phyloP scores from a whole-genome alignment of 2,329 filamentous ascomycete species.

The Fusarium sp. region DNA sequence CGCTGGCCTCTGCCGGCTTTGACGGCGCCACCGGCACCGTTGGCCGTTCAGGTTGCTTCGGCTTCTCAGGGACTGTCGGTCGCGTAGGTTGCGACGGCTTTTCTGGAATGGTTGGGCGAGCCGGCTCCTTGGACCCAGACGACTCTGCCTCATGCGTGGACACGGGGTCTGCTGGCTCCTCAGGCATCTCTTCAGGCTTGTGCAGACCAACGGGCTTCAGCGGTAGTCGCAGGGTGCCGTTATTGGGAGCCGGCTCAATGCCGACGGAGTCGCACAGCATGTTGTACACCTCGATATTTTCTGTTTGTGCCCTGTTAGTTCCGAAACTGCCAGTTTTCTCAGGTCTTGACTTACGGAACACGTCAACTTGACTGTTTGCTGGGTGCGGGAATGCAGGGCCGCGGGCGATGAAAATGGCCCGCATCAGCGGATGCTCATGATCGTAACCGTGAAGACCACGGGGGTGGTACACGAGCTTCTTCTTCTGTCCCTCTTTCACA shows the following conservation, averaged over 20 bases:
- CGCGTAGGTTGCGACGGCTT: neutral
- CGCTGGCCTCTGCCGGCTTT: slow-evolving; percentile 33
- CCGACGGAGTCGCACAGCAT: slow-evolving; percentile 90
- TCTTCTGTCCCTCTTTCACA: slow-evolving; percentile 71
- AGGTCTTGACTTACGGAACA: slow-evolving; percentile 78
- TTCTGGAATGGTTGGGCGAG: slow-evolving; percentile 32
- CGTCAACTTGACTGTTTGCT: slow-evolving; percentile 81
- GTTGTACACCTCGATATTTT: slow-evolving; percentile 96
- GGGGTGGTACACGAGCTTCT: slow-evolving; percentile 79
- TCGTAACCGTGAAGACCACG: slow-evolving; percentile 94
- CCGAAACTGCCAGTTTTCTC: neutral
- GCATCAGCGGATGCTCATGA: slow-evolving; percentile 93
- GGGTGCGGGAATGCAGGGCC: slow-evolving; percentile 92
- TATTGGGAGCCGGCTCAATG: slow-evolving; percentile 80
- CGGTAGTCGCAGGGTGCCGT: slow-evolving; percentile 84
- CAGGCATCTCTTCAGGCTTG: slow-evolving; percentile 59
- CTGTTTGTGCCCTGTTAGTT: slow-evolving; percentile 69
- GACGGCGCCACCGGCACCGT: slow-evolving; percentile 20
- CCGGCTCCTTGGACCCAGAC: slow-evolving; percentile 27
- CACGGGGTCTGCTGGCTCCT: slow-evolving; percentile 67
- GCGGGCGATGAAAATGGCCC: slow-evolving; percentile 92
- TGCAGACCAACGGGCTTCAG: slow-evolving; percentile 74
- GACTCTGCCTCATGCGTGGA: slow-evolving; percentile 28
- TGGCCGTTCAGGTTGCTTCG: slow-evolving; percentile 27
- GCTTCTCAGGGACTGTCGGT: slow-evolving; percentile 22